phyloP scores from a whole-genome alignment of 495 filamentous ascomycete genomes.

The Aspergillus nanangensis region DNA sequence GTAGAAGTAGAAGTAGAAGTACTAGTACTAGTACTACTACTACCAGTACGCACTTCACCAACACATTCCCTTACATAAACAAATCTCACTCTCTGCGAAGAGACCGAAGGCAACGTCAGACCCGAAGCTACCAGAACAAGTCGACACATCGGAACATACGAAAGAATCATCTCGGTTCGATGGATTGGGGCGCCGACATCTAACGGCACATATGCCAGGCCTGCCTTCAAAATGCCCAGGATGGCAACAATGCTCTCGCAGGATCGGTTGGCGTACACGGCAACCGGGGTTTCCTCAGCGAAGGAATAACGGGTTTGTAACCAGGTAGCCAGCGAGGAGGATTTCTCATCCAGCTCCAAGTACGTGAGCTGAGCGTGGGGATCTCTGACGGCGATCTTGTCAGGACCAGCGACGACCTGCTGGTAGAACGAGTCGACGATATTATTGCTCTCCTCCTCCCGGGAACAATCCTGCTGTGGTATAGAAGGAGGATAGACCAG shows the following conservation, averaged over 20 bases:
- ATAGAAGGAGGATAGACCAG: no score
- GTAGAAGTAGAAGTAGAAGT: neutral
- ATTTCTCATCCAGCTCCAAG: neutral
- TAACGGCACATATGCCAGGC: neutral
- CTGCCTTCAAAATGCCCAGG: neutral
- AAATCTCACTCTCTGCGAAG: no score
- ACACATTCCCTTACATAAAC: no score
- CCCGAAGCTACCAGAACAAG: neutral
- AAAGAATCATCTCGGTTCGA: neutral
- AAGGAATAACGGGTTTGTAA: neutral
- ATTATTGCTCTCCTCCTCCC: no score
- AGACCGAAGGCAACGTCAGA: neutral
- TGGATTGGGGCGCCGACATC: neutral
- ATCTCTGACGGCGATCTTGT: neutral
- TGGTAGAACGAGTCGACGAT: neutral
- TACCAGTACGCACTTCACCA: neutral
- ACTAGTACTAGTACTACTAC: neutral
- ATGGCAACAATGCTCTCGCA: neutral
- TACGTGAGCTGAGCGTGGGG: neutral
- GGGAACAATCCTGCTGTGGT: no score
- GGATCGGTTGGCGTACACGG: neutral
- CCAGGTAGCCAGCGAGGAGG: neutral
- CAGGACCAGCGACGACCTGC: neutral
- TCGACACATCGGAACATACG: neutral
- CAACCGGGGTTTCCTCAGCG: neutral